These are phyloP conservation scores for Paecilomyces fulvus DNA, from an alignment of 2,329 filamentous ascomycete genomes.

Conservation along the genomic window DNA sequence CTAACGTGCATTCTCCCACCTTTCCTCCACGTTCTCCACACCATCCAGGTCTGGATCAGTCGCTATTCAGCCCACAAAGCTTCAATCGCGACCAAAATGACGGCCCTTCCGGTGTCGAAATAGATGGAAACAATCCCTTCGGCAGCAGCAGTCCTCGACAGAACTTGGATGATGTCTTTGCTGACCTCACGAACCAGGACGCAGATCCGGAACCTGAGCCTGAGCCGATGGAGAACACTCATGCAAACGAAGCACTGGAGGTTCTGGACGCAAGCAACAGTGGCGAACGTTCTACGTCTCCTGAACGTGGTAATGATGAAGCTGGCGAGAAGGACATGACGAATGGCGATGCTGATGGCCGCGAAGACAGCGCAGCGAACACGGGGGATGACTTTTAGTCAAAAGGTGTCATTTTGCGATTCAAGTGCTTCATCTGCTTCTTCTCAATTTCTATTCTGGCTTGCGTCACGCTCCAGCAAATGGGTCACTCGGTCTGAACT, in stretches of 20 bases:
- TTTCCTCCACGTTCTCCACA: conserved; percentile 33
- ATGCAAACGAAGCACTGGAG: conserved; percentile 40
- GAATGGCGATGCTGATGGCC: conserved; percentile 15
- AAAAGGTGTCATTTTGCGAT: not conserved
- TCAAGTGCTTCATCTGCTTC: not conserved
- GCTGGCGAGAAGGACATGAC: conserved; percentile 14
- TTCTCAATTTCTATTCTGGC: not conserved
- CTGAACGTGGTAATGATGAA: conserved; percentile 15
- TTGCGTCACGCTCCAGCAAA: not conserved
- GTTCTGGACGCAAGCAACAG: conserved; percentile 32
- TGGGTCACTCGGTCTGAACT: not conserved
- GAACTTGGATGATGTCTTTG: conserved; percentile 38
- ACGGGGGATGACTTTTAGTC: conserved; percentile 6
- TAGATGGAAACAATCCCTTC: conserved; percentile 24
- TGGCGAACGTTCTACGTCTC: conserved; percentile 23
- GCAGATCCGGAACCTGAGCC: conserved; percentile 23
- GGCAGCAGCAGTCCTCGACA: conserved; percentile 33
- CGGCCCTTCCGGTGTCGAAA: conserved; percentile 21
- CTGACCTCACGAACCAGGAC: conserved; percentile 39
- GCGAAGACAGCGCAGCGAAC: conserved; percentile 2
- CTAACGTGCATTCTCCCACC: conserved; percentile 25
- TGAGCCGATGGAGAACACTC: conserved; percentile 35
- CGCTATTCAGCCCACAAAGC: conserved; percentile 35
- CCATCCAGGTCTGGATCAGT: conserved; percentile 26
- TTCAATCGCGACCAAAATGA: conserved; percentile 28